Percentiles rank a stretch among this genome's conserved stretches.
phyloP scores from a whole-genome alignment of 2,329 filamentous ascomycete genomes.

The Trichoderma endophyticum region DNA sequence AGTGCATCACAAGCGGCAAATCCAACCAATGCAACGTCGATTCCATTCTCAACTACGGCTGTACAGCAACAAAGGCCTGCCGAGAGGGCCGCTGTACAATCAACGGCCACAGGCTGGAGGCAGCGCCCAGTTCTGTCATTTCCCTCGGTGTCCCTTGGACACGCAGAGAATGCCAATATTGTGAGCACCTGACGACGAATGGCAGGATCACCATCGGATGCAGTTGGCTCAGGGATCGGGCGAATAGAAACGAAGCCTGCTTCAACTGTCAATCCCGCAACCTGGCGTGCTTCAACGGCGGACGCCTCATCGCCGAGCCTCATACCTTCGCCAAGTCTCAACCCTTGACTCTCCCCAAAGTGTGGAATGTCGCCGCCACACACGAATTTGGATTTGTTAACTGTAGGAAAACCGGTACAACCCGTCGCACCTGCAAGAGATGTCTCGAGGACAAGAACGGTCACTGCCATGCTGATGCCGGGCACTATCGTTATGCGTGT shows the following conservation, averaged over 20 bases:
- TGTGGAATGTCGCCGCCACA: conserved; percentile 18
- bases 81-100: conserved; percentile 7
- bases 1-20: conserved; percentile 13
- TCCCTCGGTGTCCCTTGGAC: conserved; percentile 21
- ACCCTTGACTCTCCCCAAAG: conserved; percentile 13
- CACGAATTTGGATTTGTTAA: conserved; percentile 21
- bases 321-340: neutral
- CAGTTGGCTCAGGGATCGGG: conserved; percentile 25
- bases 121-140: conserved; percentile 22
- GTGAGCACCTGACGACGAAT: conserved; percentile 19
- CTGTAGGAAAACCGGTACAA: conserved; percentile 18
- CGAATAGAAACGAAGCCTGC: conserved; percentile 25
- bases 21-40: conserved; percentile 25
- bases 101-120: conserved; percentile 14
- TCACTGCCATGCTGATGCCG: conserved; percentile 24
- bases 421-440: conserved; percentile 21
- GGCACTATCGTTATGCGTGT: conserved; percentile 23
- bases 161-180: conserved; percentile 26
- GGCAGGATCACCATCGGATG: conserved; percentile 16
- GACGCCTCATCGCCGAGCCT: conserved; percentile 19
- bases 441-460: conserved; percentile 17
- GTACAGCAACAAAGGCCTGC: conserved; percentile 20
- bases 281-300: conserved; percentile 24
- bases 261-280: conserved; percentile 21
- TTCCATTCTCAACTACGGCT: conserved; percentile 22